phyloP scores from a whole-genome alignment of 192 early-diverging fungal species.

The Podila minutissima region DNA sequence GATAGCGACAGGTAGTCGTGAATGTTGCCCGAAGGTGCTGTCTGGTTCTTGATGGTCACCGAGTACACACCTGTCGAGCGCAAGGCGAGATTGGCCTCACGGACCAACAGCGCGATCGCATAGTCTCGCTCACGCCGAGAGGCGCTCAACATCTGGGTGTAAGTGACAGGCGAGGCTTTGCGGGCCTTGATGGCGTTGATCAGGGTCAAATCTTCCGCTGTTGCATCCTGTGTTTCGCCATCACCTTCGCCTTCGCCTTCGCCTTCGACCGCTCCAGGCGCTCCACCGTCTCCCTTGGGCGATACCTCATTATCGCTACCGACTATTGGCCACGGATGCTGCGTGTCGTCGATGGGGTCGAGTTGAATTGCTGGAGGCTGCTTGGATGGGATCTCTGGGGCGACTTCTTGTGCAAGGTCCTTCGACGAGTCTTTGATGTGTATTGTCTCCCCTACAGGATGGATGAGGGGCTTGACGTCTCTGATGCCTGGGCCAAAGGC shows the following conservation, averaged over 20 bases:
- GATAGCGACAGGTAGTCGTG: constrained; percentile 71
- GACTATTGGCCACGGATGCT: not conserved
- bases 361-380: constrained; percentile 19
- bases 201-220: constrained; percentile 22
- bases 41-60: constrained; percentile 59
- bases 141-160: constrained; percentile 28
- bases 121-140: constrained; percentile 45
- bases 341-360: not conserved
- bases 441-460: constrained; percentile 1
- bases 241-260: not conserved
- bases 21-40: constrained; percentile 57
- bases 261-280: not conserved
- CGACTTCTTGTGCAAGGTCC: not conserved
- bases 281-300: not conserved
- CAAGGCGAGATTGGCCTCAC: constrained; percentile 43
- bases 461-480: constrained; percentile 5
- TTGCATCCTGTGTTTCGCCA: not conserved
- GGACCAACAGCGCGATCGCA: constrained; percentile 35
- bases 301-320: not conserved
- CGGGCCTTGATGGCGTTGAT: constrained; percentile 6
- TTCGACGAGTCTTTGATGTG: too few relatives aligned
- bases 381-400: not conserved
- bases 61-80: constrained; percentile 56
- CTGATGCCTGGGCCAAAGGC: not conserved
- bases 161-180: constrained; percentile 27